A percentile compares a stretch with the other conserved stretches of the same genome.
Conservation (phyloP, 1,284 basidiomycete species). For the Trametes pubescens region DNA sequence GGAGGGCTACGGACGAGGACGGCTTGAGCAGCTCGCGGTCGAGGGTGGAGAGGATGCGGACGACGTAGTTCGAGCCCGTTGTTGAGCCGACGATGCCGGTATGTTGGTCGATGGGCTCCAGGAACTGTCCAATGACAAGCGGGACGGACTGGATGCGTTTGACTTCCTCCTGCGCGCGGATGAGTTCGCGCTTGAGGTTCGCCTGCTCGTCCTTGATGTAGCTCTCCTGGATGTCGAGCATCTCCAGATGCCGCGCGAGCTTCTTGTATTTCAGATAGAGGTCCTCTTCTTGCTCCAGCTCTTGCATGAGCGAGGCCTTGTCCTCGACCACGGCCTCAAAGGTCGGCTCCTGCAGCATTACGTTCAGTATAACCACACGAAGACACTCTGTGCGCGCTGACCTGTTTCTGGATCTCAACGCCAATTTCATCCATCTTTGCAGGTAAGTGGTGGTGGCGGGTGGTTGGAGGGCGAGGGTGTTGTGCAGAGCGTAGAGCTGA, state of each 20-base stretch:
- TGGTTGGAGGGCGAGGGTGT: constrained; percentile 23
- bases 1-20: constrained; percentile 95
- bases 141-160: constrained; percentile 99
- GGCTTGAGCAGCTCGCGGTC: constrained; percentile 98
- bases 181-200: constrained; percentile 96
- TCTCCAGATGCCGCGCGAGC: constrained; percentile 90
- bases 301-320: constrained; percentile 86
- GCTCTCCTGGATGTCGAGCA: constrained; percentile 94
- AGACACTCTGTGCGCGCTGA: constrained; percentile 46
- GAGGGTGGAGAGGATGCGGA: constrained; percentile 96
- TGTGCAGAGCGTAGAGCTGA: constrained; percentile 49
- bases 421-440: constrained; percentile 78
- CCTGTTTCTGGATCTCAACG: constrained; percentile 88
- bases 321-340: constrained; percentile 89
- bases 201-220: constrained; percentile 99
- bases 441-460: constrained; percentile 30
- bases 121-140: constrained; percentile 99
- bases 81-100: constrained; percentile 98
- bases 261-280: constrained; percentile 97
- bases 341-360: constrained; percentile 79
- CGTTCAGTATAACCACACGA: constrained; percentile 14
- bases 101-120: constrained; percentile 98
- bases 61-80: constrained; percentile 98
- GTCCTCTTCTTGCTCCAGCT: constrained; percentile 87
- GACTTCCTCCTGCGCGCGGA: constrained; percentile 99